Evolutionary conservation across 148 eudicot species (phyloP).

Genomic region (Bassia scoparia): DNA sequence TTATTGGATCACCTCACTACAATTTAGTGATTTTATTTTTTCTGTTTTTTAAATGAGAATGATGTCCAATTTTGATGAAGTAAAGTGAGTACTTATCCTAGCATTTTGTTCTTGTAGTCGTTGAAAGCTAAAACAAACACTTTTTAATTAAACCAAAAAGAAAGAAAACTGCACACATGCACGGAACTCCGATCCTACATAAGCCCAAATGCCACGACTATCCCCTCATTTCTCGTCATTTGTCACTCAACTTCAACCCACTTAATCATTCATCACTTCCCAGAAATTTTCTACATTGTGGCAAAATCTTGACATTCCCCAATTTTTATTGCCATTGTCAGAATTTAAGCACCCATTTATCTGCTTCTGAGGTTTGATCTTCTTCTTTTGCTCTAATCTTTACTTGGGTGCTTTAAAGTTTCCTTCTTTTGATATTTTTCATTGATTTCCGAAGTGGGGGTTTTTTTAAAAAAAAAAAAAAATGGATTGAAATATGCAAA

Average conservation of each 20-base stretch:
- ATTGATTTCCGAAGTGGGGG: constrained; percentile 11
- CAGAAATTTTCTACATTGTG: neutral
- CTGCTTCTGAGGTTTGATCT: constrained; percentile 31
- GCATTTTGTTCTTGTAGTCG: neutral
- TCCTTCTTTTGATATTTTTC: neutral
- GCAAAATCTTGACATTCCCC: constrained; percentile 10
- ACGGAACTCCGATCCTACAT: constrained; percentile 20
- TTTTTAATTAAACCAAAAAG: neutral
- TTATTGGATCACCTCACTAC: no score
- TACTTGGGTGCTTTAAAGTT: constrained; percentile 3
- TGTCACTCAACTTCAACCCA: constrained; percentile 1
- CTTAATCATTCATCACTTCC: neutral
- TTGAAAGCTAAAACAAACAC: neutral
- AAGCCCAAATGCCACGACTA: constrained; percentile 22
- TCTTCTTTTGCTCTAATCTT: neutral
- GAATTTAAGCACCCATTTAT: constrained; percentile 11
- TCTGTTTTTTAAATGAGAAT: no score
- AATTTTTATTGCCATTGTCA: constrained; percentile 23
- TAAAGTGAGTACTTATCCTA: neutral
- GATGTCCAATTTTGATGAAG: no score
- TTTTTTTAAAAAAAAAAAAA: neutral
- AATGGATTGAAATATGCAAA: neutral
- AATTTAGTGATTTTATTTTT: no score
- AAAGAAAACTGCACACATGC: constrained; percentile 16
- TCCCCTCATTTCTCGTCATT: constrained; percentile 2